These are phyloP conservation scores for Penicillium hesseltinei DNA, from an alignment of 2,329 filamentous ascomycete species.

Conservation along the genomic window DNA sequence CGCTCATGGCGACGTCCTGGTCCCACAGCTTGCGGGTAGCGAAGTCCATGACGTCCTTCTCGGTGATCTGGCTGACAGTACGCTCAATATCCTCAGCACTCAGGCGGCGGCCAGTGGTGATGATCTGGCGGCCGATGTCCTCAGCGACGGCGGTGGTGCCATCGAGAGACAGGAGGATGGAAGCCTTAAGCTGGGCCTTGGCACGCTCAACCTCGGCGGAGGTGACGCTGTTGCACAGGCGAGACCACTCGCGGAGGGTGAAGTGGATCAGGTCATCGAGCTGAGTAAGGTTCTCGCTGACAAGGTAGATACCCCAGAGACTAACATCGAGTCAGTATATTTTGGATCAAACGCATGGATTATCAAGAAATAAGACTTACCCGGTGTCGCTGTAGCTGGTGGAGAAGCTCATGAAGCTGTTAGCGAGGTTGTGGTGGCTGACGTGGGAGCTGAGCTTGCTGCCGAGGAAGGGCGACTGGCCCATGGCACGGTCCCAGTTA, in stretches of 20 bases:
- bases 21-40: constrained; percentile 96
- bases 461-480: constrained; percentile 93
- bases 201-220: constrained; percentile 94
- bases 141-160: constrained; percentile 96
- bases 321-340: constrained; percentile 48
- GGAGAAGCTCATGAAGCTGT: constrained; percentile 99
- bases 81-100: constrained; percentile 92
- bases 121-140: constrained; percentile 97
- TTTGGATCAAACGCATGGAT: constrained; percentile 13
- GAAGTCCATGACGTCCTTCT: constrained; percentile 97
- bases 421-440: constrained; percentile 91
- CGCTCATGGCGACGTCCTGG: constrained; percentile 89
- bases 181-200: constrained; percentile 98
- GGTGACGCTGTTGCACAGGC: constrained; percentile 82
- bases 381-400: constrained; percentile 99
- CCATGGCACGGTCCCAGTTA: constrained; percentile 99
- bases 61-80: constrained; percentile 80
- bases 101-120: constrained; percentile 93
- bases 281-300: constrained; percentile 80
- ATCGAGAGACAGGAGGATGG: constrained; percentile 93
- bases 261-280: constrained; percentile 98
- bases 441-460: constrained; percentile 97
- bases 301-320: constrained; percentile 99
- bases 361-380: constrained; percentile 53
- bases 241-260: constrained; percentile 96